Evolutionary conservation across 1,284 basidiomycete genomes (phyloP).

Genomic region (Boletus semigastroideus): DNA sequence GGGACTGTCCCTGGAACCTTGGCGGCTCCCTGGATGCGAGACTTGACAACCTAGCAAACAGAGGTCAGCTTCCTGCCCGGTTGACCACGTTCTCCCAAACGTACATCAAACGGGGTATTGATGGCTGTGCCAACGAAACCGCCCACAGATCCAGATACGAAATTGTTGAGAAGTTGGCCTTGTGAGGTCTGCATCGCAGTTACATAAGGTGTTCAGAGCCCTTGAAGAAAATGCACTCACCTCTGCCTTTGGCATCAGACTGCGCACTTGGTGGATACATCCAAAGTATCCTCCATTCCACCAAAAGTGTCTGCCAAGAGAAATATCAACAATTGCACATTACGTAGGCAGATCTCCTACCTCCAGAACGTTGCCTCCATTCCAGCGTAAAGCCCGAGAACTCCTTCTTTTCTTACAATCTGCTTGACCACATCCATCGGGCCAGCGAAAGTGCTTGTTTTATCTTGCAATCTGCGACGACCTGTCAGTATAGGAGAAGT

Average conservation of each 20-base stretch:
- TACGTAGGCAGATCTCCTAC: slow-evolving; percentile 35
- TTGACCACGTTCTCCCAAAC: slow-evolving; percentile 17
- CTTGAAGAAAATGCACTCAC: slow-evolving; percentile 38
- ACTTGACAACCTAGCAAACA: slow-evolving; percentile 77
- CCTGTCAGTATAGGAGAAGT: slow-evolving; percentile 6
- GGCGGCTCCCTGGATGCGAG: slow-evolving; percentile 83
- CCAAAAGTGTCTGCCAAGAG: slow-evolving; percentile 64
- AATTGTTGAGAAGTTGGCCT: slow-evolving; percentile 85
- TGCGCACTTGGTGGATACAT: slow-evolving; percentile 82
- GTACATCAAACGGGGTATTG: slow-evolving; percentile 76
- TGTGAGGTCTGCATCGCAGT: slow-evolving; percentile 53
- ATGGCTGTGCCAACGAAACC: slow-evolving; percentile 85
- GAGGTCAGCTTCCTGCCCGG: background rate
- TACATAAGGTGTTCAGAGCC: background rate
- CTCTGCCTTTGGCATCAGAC: slow-evolving; percentile 81
- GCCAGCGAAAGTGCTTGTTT: slow-evolving; percentile 83
- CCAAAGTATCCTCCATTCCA: slow-evolving; percentile 97
- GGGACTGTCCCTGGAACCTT: slow-evolving; percentile 66
- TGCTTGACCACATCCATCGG: slow-evolving; percentile 89
- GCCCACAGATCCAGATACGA: slow-evolving; percentile 86
- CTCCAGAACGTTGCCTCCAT: slow-evolving; percentile 98
- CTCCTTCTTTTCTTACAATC: slow-evolving; percentile 74
- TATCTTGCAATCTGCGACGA: slow-evolving; percentile 78
- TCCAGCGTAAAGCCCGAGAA: slow-evolving; percentile 85
- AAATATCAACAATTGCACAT: background rate